Evolutionary conservation across 345 rosid genomes (phyloP), one percentile per base, ranked within the genome.

Genomic region (Toxicodendron radicans): DNA sequence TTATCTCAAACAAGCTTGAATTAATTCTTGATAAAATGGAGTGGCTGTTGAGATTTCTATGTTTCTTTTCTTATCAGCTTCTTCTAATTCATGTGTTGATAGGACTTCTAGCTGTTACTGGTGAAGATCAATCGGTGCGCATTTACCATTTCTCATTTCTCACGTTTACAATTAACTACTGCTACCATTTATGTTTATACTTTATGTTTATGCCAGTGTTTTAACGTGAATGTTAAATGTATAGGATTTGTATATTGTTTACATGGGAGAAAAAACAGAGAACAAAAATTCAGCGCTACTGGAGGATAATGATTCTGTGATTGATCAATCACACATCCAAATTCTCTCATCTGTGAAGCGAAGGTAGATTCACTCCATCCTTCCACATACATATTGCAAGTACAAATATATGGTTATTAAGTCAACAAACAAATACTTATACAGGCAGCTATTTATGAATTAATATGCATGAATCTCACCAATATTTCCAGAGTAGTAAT

Each of bases 221-320:
- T 38, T 38, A 5, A 38, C 43, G 7, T 38, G 8, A 27, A 16
- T 3, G 56, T 62, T 73, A 27, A 41, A 65, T 72, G 61, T 43
- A 35, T 78, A 86, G 92, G 80, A 79, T 41, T 86, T 83, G 74
- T 88, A 88, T 52, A 79, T 88, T 48, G 82, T 79, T 33, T 88
- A 86, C 75, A 51, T 88, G 83, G 90, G 85, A 78, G 79, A 83
- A 68, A 16, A 57, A 51, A 77, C 67, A 60, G 64, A 41, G 57
- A 62, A 53, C 53, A 56, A 21, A 75, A 80, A 66, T 16, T 52
- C 8, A 8, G 32, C 23, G 54, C 6, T 56, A 49, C 79, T 61
- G 53, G 63, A 24, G 33, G 66, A 69, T 38, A 56, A 35, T 72
- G 81, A 71, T 2, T 65, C 58, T 51, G 74, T 82, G 23, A 76